Conservation (phyloP, 345 rosid genomes). For the Geranium rotundifolium region DNA sequence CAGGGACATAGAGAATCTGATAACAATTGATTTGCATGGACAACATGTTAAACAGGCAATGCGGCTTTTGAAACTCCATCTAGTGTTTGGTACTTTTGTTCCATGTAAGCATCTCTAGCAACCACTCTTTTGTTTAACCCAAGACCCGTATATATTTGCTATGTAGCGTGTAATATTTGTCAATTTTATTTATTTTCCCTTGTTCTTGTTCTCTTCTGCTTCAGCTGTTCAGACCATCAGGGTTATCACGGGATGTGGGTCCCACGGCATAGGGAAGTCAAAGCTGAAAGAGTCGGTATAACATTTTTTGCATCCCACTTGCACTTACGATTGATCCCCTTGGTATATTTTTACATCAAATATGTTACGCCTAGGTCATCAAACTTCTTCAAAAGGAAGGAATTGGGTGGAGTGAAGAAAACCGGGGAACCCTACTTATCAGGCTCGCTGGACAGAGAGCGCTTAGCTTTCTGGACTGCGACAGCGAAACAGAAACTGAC, state of each 20-base stretch:
- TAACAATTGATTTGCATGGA: slow-evolving; percentile 92
- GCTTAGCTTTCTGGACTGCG: slow-evolving; percentile 56
- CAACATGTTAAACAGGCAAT: slow-evolving; percentile 89
- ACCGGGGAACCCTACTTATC: slow-evolving; percentile 60
- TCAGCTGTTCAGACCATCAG: slow-evolving; percentile 73
- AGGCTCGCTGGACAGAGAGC: slow-evolving; percentile 50
- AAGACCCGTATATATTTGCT: not conserved
- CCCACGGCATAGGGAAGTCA: slow-evolving; percentile 70
- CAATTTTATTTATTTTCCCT: slow-evolving; percentile 6
- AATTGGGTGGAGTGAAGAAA: slow-evolving; percentile 60
- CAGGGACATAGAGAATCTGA: slow-evolving; percentile 59
- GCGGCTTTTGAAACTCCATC: slow-evolving; percentile 64
- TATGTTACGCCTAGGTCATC: slow-evolving; percentile 38
- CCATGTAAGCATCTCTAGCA: slow-evolving; percentile 49
- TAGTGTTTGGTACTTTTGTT: slow-evolving; percentile 49
- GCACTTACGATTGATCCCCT: not conserved
- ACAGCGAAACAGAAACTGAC: slow-evolving; percentile 41
- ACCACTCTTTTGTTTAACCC: too few species aligned
- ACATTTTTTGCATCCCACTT: slow-evolving; percentile 1
- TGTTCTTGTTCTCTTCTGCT: slow-evolving; percentile 14
- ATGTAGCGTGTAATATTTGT: not conserved
- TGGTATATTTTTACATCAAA: not conserved
- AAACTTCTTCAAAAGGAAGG: slow-evolving; percentile 54
- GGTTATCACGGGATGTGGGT: slow-evolving; percentile 90
- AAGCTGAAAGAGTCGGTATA: slow-evolving; percentile 83